A percentile compares a stretch with the other conserved stretches of the same genome.
Evolutionary conservation across 2,329 filamentous ascomycete genomes (phyloP).

Genomic region (Monosporascus sp.): DNA sequence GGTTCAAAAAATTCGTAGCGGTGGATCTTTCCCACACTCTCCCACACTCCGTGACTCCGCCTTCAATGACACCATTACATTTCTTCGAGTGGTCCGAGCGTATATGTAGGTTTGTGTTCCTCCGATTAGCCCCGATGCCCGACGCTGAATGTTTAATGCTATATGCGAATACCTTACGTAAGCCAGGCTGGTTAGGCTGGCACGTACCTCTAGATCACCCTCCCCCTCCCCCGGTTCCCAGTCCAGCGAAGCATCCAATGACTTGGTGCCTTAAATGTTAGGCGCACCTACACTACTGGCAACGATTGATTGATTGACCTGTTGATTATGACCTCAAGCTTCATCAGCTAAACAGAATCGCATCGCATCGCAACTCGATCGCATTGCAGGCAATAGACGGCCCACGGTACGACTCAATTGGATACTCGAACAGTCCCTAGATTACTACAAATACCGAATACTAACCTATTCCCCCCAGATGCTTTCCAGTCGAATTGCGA

Average conservation of each 20-base stretch:
- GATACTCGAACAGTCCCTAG: neutral
- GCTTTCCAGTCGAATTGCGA: slow-evolving; percentile 55
- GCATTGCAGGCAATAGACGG: slow-evolving; percentile 28
- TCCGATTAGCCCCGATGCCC: too few species aligned
- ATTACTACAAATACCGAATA: too few species aligned
- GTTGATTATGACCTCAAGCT: slow-evolving; percentile 9
- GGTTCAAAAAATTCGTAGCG: slow-evolving; percentile 28
- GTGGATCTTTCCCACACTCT: neutral
- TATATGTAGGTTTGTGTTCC: too few species aligned
- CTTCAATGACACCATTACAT: slow-evolving; percentile 8
- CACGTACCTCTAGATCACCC: too few species aligned
- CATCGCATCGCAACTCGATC: slow-evolving; percentile 22
- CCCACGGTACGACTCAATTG: slow-evolving; percentile 30
- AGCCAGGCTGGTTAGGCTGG: too few species aligned
- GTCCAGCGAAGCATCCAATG: too few species aligned
- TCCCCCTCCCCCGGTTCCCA: too few species aligned
- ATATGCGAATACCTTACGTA: too few species aligned
- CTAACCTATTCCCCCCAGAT: slow-evolving; percentile 38
- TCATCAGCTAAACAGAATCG: slow-evolving; percentile 11
- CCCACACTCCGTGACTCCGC: slow-evolving; percentile 11
- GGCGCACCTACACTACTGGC: too few species aligned
- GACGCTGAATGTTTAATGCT: too few species aligned
- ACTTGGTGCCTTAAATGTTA: too few species aligned
- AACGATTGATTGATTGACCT: neutral
- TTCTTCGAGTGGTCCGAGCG: neutral